Conservation (phyloP, 495 filamentous ascomycete genomes). For the Neurospora sp. region DNA sequence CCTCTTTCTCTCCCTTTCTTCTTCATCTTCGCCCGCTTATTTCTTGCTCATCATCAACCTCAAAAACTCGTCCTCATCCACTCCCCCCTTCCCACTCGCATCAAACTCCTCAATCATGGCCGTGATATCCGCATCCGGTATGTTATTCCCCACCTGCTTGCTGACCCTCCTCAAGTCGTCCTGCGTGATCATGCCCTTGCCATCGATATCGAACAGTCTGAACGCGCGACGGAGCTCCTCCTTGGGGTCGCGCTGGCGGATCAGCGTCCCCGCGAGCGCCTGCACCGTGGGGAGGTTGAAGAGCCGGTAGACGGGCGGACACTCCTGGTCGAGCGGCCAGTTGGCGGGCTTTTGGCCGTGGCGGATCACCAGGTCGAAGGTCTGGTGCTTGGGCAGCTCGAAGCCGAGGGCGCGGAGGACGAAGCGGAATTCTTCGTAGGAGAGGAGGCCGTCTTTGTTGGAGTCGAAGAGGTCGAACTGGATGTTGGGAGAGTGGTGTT, state of each 20-base stretch:
- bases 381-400: conserved; percentile 37
- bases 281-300: conserved; percentile 48
- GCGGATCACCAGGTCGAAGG: conserved; percentile 26
- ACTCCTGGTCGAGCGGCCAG: conserved; percentile 29
- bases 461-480: conserved; percentile 96
- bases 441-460: conserved; percentile 86
- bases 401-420: conserved; percentile 94
- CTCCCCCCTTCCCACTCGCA: conserved; percentile 80
- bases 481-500: not conserved
- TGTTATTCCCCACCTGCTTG: conserved; percentile 78
- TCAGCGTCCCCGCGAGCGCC: conserved; percentile 66
- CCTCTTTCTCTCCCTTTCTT: not conserved
- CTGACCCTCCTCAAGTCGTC: conserved; percentile 81
- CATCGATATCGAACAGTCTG: conserved; percentile 65
- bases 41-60: conserved; percentile 30
- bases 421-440: conserved; percentile 97
- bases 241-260: conserved; percentile 69
- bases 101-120: conserved; percentile 99
- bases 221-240: conserved; percentile 92
- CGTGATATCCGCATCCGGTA: conserved; percentile 84
- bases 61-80: conserved; percentile 85
- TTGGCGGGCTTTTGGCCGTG: conserved; percentile 24
- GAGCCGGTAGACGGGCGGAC: conserved; percentile 24
- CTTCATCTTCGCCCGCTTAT: not conserved
- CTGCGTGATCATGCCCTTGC: conserved; percentile 76